A percentile compares a stretch with the other conserved stretches of the same genome.
phyloP scores from a whole-genome alignment of 2,329 filamentous ascomycete species.

The Pyrenophora graminea region DNA sequence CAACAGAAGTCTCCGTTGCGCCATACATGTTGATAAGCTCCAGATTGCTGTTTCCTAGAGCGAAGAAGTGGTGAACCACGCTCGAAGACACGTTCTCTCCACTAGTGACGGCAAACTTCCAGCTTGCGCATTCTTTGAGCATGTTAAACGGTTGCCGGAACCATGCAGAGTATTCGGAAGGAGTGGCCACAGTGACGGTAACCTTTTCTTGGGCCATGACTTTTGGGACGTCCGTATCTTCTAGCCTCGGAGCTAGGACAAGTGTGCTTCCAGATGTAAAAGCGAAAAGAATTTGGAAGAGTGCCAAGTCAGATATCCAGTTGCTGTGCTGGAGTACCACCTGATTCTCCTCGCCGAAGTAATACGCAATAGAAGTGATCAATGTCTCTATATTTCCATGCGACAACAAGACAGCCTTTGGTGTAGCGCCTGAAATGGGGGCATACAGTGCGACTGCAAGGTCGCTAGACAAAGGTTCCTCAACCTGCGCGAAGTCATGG shows the following conservation, averaged over 20 bases:
- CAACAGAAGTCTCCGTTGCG: neutral
- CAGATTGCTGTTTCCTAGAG: neutral
- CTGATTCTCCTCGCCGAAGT: neutral
- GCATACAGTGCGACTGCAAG: constrained; percentile 9
- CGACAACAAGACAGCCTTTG: constrained; percentile 1
- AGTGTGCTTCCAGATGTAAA: constrained; percentile 1
- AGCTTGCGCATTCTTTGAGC: neutral
- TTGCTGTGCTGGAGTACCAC: neutral
- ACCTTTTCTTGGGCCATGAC: constrained; percentile 1
- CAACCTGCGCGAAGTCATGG: neutral
- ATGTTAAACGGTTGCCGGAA: neutral
- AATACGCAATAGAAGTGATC: neutral
- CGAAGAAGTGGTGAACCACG: neutral
- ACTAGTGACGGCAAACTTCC: neutral
- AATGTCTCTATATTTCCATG: constrained; percentile 1
- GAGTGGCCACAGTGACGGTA: constrained; percentile 1
- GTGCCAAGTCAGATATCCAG: neutral
- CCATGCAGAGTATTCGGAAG: constrained; percentile 4
- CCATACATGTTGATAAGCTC: neutral
- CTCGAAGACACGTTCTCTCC: constrained; percentile 1
- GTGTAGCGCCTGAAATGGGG: neutral
- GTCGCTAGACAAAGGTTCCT: constrained; percentile 14
- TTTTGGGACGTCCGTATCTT: neutral
- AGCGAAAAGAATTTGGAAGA: constrained; percentile 1
- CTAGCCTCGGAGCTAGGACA: neutral